Evolutionary conservation across 169 alveolate genomes (phyloP), one percentile per base, ranked within the genome.

Genomic region (Plasmodium vinckei): DNA sequence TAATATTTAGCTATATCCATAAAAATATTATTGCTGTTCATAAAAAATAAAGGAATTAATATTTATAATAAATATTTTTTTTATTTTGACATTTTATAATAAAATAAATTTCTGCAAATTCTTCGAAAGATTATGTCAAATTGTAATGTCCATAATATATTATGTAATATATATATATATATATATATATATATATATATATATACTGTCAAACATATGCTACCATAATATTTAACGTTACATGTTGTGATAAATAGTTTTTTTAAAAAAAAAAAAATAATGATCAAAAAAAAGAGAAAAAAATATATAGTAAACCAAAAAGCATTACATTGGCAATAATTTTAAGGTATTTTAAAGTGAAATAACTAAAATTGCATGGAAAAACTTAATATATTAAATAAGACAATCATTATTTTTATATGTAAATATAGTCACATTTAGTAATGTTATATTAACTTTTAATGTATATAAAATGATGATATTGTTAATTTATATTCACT

Each of bases 281-380:
- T 17, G 84, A 64, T 71, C 84, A 70, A 71, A 71, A 71, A 71
- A 42, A 71, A 71, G 54, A 71, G 27, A 54, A 60, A 51, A 47
- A 51, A 17, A 71, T 39, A 33, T 15, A 51, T 23, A 71, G 13
- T 27, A 57, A 57, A 15, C 59, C 59, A 23, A 9, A 69, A 69
- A 69, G 7, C 49, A 21, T 27, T 17, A 54, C 21, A 42, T 69
- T 47, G 59, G 19, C 59, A 51, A 51, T 15, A 1, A 15, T 51
- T 51, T 12, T 51, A 51, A 12, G 19, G 19, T 13, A 51, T 51
- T 51, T 51, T n/a, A 12, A 51, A 51, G 60, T 51, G 60, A 12
- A 51, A 51, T 15, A 51, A 51, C 60, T 13, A 51, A 33, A 33
- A 33, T 7, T 33, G 42, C 42, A 33, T 33, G 7, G 42, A 5